phyloP scores from a whole-genome alignment of 2,329 filamentous ascomycete genomes.

The Nemania sp. region DNA sequence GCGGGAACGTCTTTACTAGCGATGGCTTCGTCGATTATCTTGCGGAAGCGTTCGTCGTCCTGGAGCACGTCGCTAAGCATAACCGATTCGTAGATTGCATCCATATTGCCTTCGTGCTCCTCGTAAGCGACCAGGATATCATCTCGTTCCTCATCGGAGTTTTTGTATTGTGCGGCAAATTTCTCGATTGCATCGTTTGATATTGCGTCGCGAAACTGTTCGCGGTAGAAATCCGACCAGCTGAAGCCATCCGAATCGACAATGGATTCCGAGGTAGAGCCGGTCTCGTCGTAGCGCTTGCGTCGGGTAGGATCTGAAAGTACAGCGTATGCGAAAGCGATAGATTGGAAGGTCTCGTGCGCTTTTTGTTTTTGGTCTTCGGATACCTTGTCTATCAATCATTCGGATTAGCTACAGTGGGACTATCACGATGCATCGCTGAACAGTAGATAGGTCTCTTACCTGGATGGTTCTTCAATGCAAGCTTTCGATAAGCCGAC shows the following conservation, averaged over 20 bases:
- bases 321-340: slow-evolving; percentile 94
- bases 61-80: slow-evolving; percentile 87
- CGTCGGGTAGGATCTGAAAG: slow-evolving; percentile 86
- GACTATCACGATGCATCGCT: neutral
- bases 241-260: slow-evolving; percentile 84
- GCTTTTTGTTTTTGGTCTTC: slow-evolving; percentile 76
- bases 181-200: slow-evolving; percentile 79
- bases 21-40: slow-evolving; percentile 86
- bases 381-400: slow-evolving; percentile 76
- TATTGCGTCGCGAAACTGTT: slow-evolving; percentile 83
- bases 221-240: slow-evolving; percentile 90
- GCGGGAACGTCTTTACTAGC: slow-evolving; percentile 72
- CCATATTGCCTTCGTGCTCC: slow-evolving; percentile 78
- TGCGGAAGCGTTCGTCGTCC: slow-evolving; percentile 87
- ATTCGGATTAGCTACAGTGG: slow-evolving; percentile 11
- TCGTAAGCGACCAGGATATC: slow-evolving; percentile 84
- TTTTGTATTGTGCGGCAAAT: slow-evolving; percentile 83
- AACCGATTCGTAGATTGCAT: slow-evolving; percentile 80
- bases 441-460: slow-evolving; percentile 40
- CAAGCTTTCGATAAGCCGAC: slow-evolving; percentile 89
- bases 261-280: slow-evolving; percentile 86
- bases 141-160: slow-evolving; percentile 83
- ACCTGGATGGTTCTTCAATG: slow-evolving; percentile 89
- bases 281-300: slow-evolving; percentile 88
- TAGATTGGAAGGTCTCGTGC: slow-evolving; percentile 84